Evolutionary conservation across 2,329 filamentous ascomycete genomes (phyloP).

Genomic region (Bertia moriformis): DNA sequence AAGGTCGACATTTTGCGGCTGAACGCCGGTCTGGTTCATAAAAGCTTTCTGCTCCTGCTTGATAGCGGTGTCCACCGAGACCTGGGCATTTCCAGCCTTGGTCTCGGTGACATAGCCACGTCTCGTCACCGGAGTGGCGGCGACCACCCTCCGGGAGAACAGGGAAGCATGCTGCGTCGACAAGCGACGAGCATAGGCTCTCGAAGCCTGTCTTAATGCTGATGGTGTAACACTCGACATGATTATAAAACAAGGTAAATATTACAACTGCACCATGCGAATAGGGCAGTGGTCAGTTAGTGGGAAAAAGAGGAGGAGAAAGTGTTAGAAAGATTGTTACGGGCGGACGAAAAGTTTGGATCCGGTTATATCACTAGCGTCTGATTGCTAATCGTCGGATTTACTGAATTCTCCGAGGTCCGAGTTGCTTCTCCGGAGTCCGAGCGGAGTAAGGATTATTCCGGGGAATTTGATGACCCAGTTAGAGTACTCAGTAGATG

Average conservation of each 20-base stretch:
- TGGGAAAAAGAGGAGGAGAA: too few relatives aligned
- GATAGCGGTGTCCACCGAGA: conserved; percentile 70
- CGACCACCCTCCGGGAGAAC: not conserved
- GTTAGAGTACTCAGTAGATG: too few relatives aligned
- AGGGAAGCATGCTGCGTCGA: not conserved
- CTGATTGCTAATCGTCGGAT: too few relatives aligned
- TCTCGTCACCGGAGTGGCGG: conserved; percentile 11
- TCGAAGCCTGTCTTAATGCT: conserved; percentile 62
- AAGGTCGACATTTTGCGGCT: conserved; percentile 20
- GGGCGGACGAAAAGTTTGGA: not conserved
- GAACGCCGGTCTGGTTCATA: conserved; percentile 23
- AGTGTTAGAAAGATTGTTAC: too few relatives aligned
- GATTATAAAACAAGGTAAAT: too few relatives aligned
- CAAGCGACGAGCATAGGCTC: conserved; percentile 9
- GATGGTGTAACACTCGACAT: conserved; percentile 32
- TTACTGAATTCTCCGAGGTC: too few relatives aligned
- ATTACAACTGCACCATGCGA: too few relatives aligned
- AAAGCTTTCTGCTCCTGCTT: conserved; percentile 77
- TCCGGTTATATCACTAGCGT: not conserved
- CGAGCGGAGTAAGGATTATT: too few relatives aligned
- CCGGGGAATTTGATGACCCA: too few relatives aligned
- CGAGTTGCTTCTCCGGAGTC: too few relatives aligned
- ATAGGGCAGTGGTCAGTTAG: too few relatives aligned
- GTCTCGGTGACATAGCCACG: conserved; percentile 75
- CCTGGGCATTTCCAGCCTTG: conserved; percentile 65